Base-by-base conservation (phyloP, 2,329 filamentous ascomycete genomes). In the Cytospora piceae region DNA sequence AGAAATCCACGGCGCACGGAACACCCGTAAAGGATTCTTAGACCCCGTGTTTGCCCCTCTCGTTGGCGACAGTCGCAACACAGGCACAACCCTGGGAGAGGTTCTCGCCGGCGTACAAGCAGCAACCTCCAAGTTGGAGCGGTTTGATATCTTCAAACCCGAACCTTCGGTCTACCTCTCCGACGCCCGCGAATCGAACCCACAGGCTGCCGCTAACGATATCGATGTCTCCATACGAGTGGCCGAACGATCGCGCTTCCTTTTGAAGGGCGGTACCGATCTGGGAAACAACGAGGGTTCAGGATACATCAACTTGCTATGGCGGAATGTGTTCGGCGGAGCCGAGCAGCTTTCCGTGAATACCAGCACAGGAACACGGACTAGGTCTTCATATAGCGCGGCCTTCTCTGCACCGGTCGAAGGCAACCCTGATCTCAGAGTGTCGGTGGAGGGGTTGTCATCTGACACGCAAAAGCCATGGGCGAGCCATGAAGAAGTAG, bases 211-310 rank as follows among this genome's bases (percentile, higher is more conserved):
- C 2, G 87, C 90, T 2, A 93, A 88, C 63, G 93, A 96, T 74
- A 78, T 98, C 71, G 90, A 94, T 70, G 85, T 97, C 61, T 91
- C 90, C 72, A 84, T 97, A 64, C 87, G 87, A 61, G 90, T 91
- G 27, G 84, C 85, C 67, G 94, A 99, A 78, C 89, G 92, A 70
- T 90, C 92, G 37, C 89, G 91, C 49, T 87, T 98, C 73, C 88
- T 93, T 66, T 85, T 98, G 73, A 96, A 96, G 81, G 97, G 94
- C 0, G 95, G 95, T 67, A 98, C 95, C 11, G 94, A 98, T 75
- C 85, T 97, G 55, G 95, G 95, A 69, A 96, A 96, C 74, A 89
- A 92, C 27, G 95, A 99, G 78, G 95, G 94, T 42, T 96, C 94
- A 9, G 94, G 94, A 4, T 98, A 96, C 74, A 90, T 92, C 70